Percentiles rank a stretch among this genome's conserved stretches.
Conservation (phyloP, 2,329 filamentous ascomycete genomes). For the Cordyceps cateniannulata region DNA sequence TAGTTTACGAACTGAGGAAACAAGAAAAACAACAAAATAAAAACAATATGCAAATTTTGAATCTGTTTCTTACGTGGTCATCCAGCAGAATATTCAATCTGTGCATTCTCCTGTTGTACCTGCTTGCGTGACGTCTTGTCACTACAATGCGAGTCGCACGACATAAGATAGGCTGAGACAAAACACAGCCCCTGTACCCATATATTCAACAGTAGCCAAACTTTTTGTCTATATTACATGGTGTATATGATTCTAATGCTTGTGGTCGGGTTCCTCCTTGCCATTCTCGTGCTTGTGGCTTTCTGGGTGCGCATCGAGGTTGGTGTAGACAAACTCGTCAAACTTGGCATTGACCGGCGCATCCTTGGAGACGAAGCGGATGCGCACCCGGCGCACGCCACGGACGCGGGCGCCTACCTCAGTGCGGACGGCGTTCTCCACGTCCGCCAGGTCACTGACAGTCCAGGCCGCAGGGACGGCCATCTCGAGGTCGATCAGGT, state of each 20-base stretch:
- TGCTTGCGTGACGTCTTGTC: neutral
- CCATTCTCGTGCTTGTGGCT: conserved; percentile 8
- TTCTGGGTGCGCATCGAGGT: conserved; percentile 59
- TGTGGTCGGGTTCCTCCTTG: conserved; percentile 4
- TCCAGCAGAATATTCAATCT: neutral
- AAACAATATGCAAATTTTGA: neutral
- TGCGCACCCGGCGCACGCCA: conserved; percentile 74
- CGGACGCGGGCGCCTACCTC: conserved; percentile 70
- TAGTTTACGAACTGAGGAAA: too few species aligned
- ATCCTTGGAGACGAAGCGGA: conserved; percentile 74
- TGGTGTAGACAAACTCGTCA: conserved; percentile 71
- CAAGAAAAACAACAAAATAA: too few species aligned
- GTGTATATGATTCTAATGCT: conserved; percentile 5
- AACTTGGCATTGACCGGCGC: conserved; percentile 50
- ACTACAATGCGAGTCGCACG: neutral
- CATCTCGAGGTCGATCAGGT: conserved; percentile 83
- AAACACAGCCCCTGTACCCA: neutral
- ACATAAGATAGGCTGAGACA: neutral
- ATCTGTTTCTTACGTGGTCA: neutral
- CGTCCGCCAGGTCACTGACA: conserved; percentile 58
- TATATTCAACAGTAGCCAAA: neutral
- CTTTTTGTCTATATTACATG: neutral
- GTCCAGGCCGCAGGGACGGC: conserved; percentile 73
- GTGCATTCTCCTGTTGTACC: neutral
- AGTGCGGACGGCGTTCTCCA: conserved; percentile 70